Evolutionary conservation across 257 asterid genomes (phyloP).

Genomic region (Plantago ovata): DNA sequence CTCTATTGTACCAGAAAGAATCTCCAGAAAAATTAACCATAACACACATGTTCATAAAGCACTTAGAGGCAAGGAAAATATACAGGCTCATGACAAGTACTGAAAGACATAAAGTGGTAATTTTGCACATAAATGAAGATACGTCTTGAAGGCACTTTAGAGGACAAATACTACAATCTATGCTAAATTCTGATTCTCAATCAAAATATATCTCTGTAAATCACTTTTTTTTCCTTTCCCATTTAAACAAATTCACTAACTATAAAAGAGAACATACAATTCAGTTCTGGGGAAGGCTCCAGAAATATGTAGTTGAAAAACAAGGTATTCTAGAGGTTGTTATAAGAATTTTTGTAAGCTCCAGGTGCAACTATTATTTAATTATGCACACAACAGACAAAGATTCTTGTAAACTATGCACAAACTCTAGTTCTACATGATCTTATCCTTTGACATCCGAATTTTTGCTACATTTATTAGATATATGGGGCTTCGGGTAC

Average conservation of each 20-base stretch:
- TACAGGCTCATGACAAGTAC: constrained; percentile 5
- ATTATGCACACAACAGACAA: not conserved
- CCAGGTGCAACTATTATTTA: not conserved
- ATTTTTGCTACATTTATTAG: not conserved
- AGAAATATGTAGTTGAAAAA: too few species aligned
- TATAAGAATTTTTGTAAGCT: not conserved
- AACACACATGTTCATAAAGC: constrained; percentile 7
- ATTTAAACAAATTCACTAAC: not conserved
- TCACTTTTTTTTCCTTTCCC: too few species aligned
- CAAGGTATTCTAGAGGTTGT: not conserved
- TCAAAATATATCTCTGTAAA: not conserved
- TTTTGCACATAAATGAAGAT: not conserved
- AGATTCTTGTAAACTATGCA: not conserved
- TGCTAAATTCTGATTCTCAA: not conserved
- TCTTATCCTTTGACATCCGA: not conserved
- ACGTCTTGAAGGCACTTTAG: not conserved
- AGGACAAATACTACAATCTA: constrained; percentile 4
- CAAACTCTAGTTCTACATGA: too few species aligned
- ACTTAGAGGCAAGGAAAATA: constrained; percentile 4
- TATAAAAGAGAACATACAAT: too few species aligned
- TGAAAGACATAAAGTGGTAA: constrained; percentile 4
- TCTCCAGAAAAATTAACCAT: too few species aligned
- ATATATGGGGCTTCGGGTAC: too few species aligned
- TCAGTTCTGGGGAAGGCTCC: too few species aligned
- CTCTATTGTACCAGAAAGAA: too few species aligned